Conservation (phyloP, 768 basidiomycete genomes). For the Cystobasidium onofrii region DNA sequence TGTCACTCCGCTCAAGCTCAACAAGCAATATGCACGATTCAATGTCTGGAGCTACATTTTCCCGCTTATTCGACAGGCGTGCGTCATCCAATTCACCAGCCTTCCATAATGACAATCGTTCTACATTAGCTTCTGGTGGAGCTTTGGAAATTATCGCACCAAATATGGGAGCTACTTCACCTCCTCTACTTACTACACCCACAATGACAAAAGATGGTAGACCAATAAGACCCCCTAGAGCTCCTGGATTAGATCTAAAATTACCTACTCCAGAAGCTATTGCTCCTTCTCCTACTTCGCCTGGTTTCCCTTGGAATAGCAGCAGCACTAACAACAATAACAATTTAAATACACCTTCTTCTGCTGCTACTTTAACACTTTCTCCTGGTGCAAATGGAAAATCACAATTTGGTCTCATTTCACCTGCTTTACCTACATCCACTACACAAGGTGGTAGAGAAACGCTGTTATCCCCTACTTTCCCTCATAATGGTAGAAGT, state of each 20-base stretch:
- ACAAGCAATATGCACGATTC: conserved; percentile 2
- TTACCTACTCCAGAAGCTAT: conserved; percentile 37
- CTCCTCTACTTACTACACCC: conserved; percentile 7
- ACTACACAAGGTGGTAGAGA: neutral
- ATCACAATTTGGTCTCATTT: neutral
- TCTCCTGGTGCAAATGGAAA: neutral
- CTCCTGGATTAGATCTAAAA: conserved; percentile 41
- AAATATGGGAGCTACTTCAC: neutral
- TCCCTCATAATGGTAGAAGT: conserved; percentile 8
- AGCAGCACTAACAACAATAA: too few relatives aligned
- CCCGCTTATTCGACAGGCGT: conserved; percentile 1
- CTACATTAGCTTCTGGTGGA: conserved; percentile 25
- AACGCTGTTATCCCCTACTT: conserved; percentile 15
- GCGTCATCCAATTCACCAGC: conserved; percentile 27
- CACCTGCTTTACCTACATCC: neutral
- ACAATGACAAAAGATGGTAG: conserved; percentile 28
- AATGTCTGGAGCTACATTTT: conserved; percentile 21
- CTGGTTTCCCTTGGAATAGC: conserved; percentile 22
- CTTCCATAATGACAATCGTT: conserved; percentile 29
- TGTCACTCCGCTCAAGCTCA: conserved; percentile 18
- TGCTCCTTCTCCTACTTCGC: neutral
- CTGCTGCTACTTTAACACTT: neutral
- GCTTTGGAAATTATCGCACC: conserved; percentile 21
- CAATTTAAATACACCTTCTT: conserved; percentile 3
- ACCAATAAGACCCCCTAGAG: conserved; percentile 41